These are phyloP conservation scores for Rhizopogon vesiculosus DNA, from an alignment of 768 basidiomycete genomes.

Conservation along the genomic window DNA sequence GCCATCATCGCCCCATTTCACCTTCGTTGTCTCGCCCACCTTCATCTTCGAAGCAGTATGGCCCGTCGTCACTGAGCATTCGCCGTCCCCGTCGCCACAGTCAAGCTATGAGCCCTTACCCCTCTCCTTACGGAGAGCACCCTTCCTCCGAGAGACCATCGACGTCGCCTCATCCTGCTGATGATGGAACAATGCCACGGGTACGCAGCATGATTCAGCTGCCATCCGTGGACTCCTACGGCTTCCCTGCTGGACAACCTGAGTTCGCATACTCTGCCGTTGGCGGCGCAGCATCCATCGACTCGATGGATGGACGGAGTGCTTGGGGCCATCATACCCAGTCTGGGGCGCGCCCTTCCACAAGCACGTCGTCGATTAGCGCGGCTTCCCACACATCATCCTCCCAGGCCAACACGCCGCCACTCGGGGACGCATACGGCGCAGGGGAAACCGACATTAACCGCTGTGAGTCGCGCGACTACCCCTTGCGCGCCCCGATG, in stretches of 20 bases:
- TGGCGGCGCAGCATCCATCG: constrained; percentile 35
- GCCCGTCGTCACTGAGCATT: constrained; percentile 55
- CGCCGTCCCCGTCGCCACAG: constrained; percentile 75
- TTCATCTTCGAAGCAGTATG: constrained; percentile 58
- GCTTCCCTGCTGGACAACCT: constrained; percentile 58
- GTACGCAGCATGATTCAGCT: constrained; percentile 83
- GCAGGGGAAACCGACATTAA: constrained; percentile 72
- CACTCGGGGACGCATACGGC: constrained; percentile 60
- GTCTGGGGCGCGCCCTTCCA: constrained; percentile 56
- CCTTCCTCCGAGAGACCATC: constrained; percentile 55
- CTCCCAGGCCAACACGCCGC: constrained; percentile 79
- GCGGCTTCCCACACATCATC: constrained; percentile 74
- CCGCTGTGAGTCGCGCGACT: constrained; percentile 61
- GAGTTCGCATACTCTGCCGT: constrained; percentile 82
- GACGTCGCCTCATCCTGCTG: constrained; percentile 66
- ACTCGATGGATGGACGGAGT: constrained; percentile 32
- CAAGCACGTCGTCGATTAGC: constrained; percentile 68
- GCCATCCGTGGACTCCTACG: constrained; percentile 65
- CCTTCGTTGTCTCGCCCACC: constrained; percentile 65
- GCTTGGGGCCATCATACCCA: constrained; percentile 38
- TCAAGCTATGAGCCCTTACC: constrained; percentile 86
- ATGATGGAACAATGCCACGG: constrained; percentile 54
- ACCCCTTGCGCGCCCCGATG: constrained; percentile 12
- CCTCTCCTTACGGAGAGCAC: constrained; percentile 71
- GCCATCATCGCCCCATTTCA: constrained; percentile 61